phyloP scores from a whole-genome alignment of 2,329 filamentous ascomycete genomes.

The Neopestalotiopsis sp. region DNA sequence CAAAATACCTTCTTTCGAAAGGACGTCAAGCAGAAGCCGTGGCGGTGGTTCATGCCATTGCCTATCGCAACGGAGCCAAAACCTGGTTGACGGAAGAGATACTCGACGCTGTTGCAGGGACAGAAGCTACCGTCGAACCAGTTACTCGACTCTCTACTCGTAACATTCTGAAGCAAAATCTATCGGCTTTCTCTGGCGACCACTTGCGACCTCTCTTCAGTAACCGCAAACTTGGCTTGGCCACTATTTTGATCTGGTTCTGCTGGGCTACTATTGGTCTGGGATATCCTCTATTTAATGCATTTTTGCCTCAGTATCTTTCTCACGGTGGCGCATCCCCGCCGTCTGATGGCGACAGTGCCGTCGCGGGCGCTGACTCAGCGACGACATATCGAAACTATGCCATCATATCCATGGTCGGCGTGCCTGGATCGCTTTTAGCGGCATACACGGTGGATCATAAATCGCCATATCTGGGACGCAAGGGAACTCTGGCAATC shows the following conservation, averaged over 20 bases:
- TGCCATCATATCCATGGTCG: conserved; percentile 77
- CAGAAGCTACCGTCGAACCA: conserved; percentile 35
- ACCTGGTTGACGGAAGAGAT: conserved; percentile 81
- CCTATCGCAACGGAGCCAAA: conserved; percentile 70
- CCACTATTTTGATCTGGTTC: conserved; percentile 72
- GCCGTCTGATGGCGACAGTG: conserved; percentile 31
- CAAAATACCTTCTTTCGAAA: conserved; percentile 80
- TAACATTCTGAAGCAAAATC: conserved; percentile 59
- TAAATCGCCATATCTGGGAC: conserved; percentile 66
- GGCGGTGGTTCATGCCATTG: conserved; percentile 79
- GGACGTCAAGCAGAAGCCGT: conserved; percentile 81
- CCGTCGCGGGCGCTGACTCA: conserved; percentile 30
- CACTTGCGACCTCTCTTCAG: conserved; percentile 71
- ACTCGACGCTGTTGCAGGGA: conserved; percentile 60
- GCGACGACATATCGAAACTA: conserved; percentile 76
- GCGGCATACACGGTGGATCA: conserved; percentile 76
- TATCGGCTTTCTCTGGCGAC: conserved; percentile 70
- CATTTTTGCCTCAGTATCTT: conserved; percentile 88
- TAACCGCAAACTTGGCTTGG: conserved; percentile 55
- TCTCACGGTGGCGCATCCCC: conserved; percentile 57
- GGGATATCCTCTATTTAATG: conserved; percentile 88
- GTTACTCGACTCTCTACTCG: conserved; percentile 35
- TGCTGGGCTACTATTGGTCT: conserved; percentile 84
- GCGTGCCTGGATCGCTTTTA: conserved; percentile 78
- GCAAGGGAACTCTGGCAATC: conserved; percentile 73